These are phyloP conservation scores for Zelonia costaricensis DNA, from an alignment of 208 protist species.

Conservation along the genomic window DNA sequence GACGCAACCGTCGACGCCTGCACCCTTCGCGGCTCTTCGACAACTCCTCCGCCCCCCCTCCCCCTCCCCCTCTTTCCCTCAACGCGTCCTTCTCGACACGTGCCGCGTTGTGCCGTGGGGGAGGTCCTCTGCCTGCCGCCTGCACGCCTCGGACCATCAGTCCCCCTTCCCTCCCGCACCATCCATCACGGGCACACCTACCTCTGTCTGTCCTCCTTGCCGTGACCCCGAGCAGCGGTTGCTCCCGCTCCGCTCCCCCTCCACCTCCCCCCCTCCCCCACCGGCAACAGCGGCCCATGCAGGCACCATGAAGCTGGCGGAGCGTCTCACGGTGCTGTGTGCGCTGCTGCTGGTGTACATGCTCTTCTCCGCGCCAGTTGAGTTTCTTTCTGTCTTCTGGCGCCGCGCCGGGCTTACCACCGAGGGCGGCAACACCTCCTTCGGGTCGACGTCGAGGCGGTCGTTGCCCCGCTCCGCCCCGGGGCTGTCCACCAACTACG, in stretches of 20 bases:
- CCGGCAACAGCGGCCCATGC: neutral
- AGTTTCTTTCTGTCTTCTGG: constrained; percentile 1
- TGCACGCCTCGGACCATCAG: too few relatives aligned
- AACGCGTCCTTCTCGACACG: too few relatives aligned
- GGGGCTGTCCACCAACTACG: constrained; percentile 6
- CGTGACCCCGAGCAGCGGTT: neutral
- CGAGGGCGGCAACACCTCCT: neutral
- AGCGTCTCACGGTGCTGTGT: constrained; percentile 9
- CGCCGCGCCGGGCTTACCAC: neutral
- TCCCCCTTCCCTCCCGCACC: too few relatives aligned
- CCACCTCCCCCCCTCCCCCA: neutral
- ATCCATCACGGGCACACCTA: too few relatives aligned
- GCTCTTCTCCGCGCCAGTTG: neutral
- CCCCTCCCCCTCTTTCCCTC: neutral
- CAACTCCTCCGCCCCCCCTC: neutral
- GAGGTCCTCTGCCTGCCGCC: too few relatives aligned
- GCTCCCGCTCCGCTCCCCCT: neutral
- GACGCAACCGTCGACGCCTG: too few relatives aligned
- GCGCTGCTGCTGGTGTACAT: constrained; percentile 8
- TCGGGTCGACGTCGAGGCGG: neutral
- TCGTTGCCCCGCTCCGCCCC: neutral
- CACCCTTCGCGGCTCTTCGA: too few relatives aligned
- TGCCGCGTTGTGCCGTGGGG: too few relatives aligned
- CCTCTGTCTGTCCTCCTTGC: neutral
- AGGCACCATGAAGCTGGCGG: neutral